Evolutionary conservation across 805 yeast genomes (phyloP).

Genomic region (Torulaspora indica): DNA sequence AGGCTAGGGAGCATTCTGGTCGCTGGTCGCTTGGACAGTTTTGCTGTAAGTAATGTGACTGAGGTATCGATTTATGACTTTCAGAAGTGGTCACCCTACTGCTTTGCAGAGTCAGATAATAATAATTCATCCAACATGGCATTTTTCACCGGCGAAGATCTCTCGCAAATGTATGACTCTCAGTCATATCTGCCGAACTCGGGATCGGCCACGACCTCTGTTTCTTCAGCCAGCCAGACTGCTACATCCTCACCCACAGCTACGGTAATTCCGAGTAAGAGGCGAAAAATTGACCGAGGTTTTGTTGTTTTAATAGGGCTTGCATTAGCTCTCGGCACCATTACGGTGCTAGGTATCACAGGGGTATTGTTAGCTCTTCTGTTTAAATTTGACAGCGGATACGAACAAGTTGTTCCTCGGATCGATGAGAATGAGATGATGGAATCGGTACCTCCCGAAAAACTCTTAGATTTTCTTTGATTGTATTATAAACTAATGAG

Average conservation of each 20-base stretch:
- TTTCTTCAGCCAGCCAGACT: constrained; percentile 20
- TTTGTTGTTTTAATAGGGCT: constrained; percentile 64
- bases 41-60: constrained; percentile 33
- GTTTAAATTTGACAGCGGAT: constrained; percentile 39
- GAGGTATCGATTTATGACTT: constrained; percentile 24
- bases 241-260: constrained; percentile 6
- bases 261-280: neutral
- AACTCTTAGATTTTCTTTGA: constrained; percentile 40
- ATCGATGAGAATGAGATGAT: constrained; percentile 59
- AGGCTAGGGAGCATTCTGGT: constrained; percentile 25
- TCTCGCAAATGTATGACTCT: constrained; percentile 29
- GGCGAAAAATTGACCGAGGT: constrained; percentile 43
- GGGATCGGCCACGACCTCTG: constrained; percentile 17
- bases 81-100: constrained; percentile 28
- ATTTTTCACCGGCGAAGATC: constrained; percentile 36
- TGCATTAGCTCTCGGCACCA: constrained; percentile 58
- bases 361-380: constrained; percentile 36
- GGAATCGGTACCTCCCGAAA: constrained; percentile 57
- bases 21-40: constrained; percentile 39
- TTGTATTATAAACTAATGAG: constrained; percentile 16
- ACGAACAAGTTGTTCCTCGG: constrained; percentile 48
- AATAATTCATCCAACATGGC: neutral
- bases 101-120: constrained; percentile 7
- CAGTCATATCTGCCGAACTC: constrained; percentile 12
- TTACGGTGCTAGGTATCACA: constrained; percentile 40